Evolutionary conservation across 2,329 filamentous ascomycete genomes (phyloP).

Genomic region (Sporothrix dimorphospora): DNA sequence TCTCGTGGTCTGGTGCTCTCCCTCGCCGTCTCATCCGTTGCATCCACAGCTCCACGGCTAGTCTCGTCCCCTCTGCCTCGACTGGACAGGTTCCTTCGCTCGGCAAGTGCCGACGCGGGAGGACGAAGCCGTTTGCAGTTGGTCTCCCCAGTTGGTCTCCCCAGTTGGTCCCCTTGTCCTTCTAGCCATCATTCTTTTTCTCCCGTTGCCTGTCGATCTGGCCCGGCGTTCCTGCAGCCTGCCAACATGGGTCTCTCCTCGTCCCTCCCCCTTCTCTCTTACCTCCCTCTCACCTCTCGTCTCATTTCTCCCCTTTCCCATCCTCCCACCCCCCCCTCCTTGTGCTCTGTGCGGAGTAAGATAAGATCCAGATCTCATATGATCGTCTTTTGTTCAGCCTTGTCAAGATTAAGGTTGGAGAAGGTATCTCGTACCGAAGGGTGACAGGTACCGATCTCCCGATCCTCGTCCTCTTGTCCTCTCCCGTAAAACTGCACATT

Average conservation of each 20-base stretch:
- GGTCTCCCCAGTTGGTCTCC: neutral
- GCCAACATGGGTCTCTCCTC: slow-evolving; percentile 4
- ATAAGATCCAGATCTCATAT: slow-evolving; percentile 15
- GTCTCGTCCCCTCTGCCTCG: too few relatives aligned
- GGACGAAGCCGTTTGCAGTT: neutral
- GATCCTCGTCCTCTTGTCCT: neutral
- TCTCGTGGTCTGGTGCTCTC: neutral
- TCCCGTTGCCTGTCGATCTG: slow-evolving; percentile 5
- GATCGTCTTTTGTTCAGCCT: slow-evolving; percentile 18
- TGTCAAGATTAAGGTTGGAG: neutral
- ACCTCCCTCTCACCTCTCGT: neutral
- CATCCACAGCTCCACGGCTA: neutral
- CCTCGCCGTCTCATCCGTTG: neutral
- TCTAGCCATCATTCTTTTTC: neutral
- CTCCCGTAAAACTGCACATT: neutral
- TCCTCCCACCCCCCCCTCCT: neutral
- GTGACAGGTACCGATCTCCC: neutral
- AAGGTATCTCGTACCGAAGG: neutral
- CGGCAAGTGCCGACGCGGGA: slow-evolving; percentile 15
- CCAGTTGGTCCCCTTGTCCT: neutral
- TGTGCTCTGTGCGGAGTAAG: slow-evolving; percentile 13
- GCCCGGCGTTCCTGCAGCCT: slow-evolving; percentile 10
- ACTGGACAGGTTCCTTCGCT: neutral
- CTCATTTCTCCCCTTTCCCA: neutral
- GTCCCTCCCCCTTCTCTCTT: neutral